phyloP scores from a whole-genome alignment of 495 filamentous ascomycete species.

The Podospora conica region DNA sequence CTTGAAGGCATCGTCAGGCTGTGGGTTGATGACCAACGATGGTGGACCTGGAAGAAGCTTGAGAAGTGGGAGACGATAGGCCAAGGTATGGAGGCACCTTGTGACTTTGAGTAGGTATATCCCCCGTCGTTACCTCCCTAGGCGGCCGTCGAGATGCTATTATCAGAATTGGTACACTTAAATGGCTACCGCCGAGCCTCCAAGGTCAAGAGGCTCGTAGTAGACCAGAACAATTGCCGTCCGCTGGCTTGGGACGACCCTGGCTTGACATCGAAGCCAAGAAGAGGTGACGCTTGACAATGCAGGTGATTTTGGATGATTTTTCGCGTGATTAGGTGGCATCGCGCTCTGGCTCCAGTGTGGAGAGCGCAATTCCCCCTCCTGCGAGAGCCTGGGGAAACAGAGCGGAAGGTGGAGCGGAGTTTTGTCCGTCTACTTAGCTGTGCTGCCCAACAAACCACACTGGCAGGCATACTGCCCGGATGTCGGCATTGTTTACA shows the following conservation, averaged over 20 bases:
- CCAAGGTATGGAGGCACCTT: neutral
- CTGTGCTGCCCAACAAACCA: neutral
- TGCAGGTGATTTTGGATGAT: neutral
- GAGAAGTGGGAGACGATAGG: neutral
- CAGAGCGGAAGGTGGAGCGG: neutral
- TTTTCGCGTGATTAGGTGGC: neutral
- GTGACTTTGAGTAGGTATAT: neutral
- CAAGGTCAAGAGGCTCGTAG: neutral
- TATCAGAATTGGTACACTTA: neutral
- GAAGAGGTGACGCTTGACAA: neutral
- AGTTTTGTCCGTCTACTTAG: neutral
- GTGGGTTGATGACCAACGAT: neutral
- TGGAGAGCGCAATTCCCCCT: neutral
- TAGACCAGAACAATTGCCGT: neutral
- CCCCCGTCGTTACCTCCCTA: neutral
- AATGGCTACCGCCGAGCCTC: neutral
- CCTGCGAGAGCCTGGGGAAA: neutral
- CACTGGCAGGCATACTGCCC: neutral
- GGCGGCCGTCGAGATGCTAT: neutral
- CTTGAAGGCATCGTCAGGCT: neutral
- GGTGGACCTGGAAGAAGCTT: neutral
- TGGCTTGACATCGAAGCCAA: neutral
- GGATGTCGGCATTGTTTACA: neutral
- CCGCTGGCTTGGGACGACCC: neutral
- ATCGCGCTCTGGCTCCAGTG: neutral